Evolutionary conservation across 2,329 filamentous ascomycete species (phyloP).

Genomic region (Lasiodiplodia hormozganensis): DNA sequence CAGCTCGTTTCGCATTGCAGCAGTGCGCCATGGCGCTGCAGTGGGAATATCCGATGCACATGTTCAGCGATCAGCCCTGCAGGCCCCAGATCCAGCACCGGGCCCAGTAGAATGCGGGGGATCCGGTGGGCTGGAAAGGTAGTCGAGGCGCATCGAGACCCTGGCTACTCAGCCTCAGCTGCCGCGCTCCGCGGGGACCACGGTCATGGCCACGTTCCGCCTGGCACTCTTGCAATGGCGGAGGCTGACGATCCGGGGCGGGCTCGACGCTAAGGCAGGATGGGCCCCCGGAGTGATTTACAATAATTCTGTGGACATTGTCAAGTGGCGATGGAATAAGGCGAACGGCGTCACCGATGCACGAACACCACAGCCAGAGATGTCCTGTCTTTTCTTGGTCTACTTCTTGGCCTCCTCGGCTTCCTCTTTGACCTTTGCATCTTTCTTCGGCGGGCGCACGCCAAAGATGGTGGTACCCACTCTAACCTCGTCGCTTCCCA

Average conservation of each 20-base stretch:
- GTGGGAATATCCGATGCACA: conserved; percentile 10
- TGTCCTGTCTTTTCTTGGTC: conserved; percentile 3
- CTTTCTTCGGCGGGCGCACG: conserved; percentile 75
- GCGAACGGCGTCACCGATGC: neutral
- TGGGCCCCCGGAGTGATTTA: neutral
- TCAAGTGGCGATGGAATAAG: neutral
- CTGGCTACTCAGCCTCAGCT: conserved; percentile 1
- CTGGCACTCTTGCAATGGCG: neutral
- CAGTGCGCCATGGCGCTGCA: neutral
- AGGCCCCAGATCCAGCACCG: neutral
- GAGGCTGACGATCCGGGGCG: neutral
- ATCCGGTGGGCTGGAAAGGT: neutral
- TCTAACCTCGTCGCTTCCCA: conserved; percentile 89
- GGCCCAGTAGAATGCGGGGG: conserved; percentile 2
- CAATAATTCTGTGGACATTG: conserved; percentile 6
- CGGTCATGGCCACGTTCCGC: neutral
- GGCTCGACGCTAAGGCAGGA: neutral
- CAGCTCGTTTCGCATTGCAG: neutral
- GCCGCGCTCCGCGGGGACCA: neutral
- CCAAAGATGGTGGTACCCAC: conserved; percentile 96
- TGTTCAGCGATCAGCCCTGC: conserved; percentile 14
- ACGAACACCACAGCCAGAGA: neutral
- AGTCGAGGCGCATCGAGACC: conserved; percentile 17
- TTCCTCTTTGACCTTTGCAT: conserved; percentile 69
- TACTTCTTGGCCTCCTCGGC: conserved; percentile 27